Conservation (phyloP, 331 rosid genomes). For the Quercus lobata region DNA sequence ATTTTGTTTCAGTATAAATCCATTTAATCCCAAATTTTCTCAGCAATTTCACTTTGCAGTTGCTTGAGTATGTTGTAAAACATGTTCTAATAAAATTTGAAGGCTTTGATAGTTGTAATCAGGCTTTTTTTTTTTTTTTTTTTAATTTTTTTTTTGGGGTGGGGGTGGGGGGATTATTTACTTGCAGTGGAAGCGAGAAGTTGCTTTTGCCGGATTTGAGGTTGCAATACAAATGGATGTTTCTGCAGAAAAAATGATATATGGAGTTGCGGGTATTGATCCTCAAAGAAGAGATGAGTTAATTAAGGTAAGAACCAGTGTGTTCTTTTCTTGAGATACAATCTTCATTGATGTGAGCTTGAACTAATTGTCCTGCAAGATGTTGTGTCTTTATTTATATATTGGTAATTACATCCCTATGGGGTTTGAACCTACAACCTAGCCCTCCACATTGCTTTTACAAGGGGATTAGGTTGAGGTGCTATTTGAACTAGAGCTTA, state of each 20-base stretch:
- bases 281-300: slow-evolving; percentile 77
- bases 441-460: no score
- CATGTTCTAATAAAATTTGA: neutral
- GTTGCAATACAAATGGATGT: slow-evolving; percentile 89
- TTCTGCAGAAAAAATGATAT: slow-evolving; percentile 82
- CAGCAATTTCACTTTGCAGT: neutral
- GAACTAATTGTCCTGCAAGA: neutral
- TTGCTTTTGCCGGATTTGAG: slow-evolving; percentile 91
- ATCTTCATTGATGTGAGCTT: neutral
- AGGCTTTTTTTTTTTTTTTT: neutral
- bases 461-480: no score
- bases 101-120: neutral
- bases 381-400: neutral
- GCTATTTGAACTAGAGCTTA: no score
- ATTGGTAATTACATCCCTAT: no score
- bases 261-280: slow-evolving; percentile 74
- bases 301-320: slow-evolving; percentile 50
- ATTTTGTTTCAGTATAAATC: neutral
- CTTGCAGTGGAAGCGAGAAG: slow-evolving; percentile 85
- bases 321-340: neutral
- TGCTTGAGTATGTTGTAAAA: neutral
- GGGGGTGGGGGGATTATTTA: neutral
- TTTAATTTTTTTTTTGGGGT: neutral
- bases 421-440: no score
- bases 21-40: neutral